A percentile compares a stretch with the other conserved stretches of the same genome.
phyloP scores from a whole-genome alignment of 768 basidiomycete genomes.

The Russula griseocarnosa region DNA sequence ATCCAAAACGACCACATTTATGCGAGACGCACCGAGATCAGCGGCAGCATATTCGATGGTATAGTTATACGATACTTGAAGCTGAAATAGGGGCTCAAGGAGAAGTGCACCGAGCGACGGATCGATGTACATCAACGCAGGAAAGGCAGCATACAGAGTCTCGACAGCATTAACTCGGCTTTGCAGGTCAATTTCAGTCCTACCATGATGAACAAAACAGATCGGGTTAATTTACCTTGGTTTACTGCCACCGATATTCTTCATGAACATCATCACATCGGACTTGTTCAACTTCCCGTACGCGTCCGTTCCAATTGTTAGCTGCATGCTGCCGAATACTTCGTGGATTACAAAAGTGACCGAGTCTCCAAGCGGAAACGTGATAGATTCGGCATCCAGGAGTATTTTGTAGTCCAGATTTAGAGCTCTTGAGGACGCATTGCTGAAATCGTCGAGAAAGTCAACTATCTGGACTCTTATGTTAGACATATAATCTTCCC shows the following conservation, averaged over 20 bases:
- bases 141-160: conserved; percentile 51
- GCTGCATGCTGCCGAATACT: conserved; percentile 49
- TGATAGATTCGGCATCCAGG: conserved; percentile 46
- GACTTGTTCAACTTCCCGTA: conserved; percentile 48
- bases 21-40: conserved; percentile 27
- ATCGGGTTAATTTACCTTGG: conserved; percentile 37
- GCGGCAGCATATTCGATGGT: conserved; percentile 22
- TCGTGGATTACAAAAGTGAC: conserved; percentile 53
- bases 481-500: not conserved
- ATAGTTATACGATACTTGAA: conserved; percentile 24
- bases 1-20: not conserved
- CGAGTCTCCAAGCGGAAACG: conserved; percentile 47
- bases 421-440: conserved; percentile 44
- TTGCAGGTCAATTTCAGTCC: not conserved
- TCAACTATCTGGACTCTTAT: conserved; percentile 36
- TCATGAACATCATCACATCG: conserved; percentile 55
- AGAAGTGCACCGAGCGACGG: conserved; percentile 41
- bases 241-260: conserved; percentile 29
- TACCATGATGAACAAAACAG: not conserved
- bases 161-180: conserved; percentile 48
- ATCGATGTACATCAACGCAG: conserved; percentile 51
- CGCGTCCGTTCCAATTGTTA: conserved; percentile 49
- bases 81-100: conserved; percentile 30
- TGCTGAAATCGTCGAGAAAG: conserved; percentile 44
- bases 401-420: conserved; percentile 48